phyloP scores from a whole-genome alignment of 1,284 basidiomycete genomes.

The Entoloma clypeatum region DNA sequence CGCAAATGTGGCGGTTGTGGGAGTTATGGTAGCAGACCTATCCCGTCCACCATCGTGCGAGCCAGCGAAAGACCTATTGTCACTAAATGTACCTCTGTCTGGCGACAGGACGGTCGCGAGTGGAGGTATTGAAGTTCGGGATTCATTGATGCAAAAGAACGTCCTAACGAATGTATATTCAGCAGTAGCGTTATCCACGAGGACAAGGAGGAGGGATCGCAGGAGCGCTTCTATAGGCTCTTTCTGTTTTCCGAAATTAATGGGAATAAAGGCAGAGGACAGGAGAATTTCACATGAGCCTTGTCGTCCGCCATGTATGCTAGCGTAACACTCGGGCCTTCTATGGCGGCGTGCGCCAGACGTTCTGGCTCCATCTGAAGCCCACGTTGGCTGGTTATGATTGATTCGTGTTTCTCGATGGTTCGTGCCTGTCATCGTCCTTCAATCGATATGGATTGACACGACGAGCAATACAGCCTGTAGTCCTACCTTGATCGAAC shows the following conservation, averaged over 20 bases:
- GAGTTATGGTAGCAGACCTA: constrained; percentile 23
- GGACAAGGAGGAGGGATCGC: constrained; percentile 80
- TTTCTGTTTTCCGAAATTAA: constrained; percentile 50
- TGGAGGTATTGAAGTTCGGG: constrained; percentile 36
- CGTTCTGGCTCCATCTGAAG: constrained; percentile 49
- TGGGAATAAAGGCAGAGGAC: constrained; percentile 4
- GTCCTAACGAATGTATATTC: constrained; percentile 84
- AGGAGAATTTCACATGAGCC: constrained; percentile 57
- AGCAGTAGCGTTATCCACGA: constrained; percentile 89
- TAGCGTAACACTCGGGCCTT: constrained; percentile 75
- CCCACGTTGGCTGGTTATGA: constrained; percentile 43
- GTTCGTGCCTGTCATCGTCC: constrained; percentile 46
- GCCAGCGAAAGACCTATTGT: constrained; percentile 35
- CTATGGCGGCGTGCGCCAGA: constrained; percentile 65
- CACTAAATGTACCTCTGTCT: constrained; percentile 32
- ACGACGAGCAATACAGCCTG: constrained; percentile 11
- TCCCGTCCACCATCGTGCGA: constrained; percentile 40
- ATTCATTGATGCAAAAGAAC: constrained; percentile 64
- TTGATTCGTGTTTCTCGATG: constrained; percentile 59
- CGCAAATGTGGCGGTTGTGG: constrained; percentile 28
- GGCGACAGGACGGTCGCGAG: constrained; percentile 34
- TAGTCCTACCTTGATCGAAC: constrained; percentile 76
- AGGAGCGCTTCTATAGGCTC: constrained; percentile 79
- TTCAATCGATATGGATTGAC: constrained; percentile 1
- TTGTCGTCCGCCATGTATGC: constrained; percentile 88